These are phyloP conservation scores for Bocquillonia castaneifolia DNA, from an alignment of 441 rosid species.

Conservation along the genomic window DNA sequence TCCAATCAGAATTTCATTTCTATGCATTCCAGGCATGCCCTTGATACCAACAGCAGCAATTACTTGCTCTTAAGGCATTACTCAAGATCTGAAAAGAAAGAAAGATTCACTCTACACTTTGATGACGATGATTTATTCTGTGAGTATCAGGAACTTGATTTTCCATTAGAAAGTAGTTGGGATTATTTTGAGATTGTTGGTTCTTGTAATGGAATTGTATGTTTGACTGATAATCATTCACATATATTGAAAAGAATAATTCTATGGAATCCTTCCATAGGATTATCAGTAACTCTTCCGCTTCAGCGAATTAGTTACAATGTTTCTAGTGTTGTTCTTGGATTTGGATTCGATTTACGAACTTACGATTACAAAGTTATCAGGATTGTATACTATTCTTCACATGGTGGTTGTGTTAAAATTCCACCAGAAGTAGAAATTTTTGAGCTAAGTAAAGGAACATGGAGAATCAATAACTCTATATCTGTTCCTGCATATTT, in stretches of 20 bases:
- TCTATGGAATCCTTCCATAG: slow-evolving; percentile 25
- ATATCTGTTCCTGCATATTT: background rate
- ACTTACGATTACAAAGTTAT: slow-evolving; percentile 17
- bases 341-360: slow-evolving; percentile 25
- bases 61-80: slow-evolving; percentile 18
- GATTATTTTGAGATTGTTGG: slow-evolving; percentile 16
- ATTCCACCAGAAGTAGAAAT: slow-evolving; percentile 5
- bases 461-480: slow-evolving; percentile 13
- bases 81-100: background rate
- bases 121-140: slow-evolving; percentile 7
- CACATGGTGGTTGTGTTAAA: background rate
- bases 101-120: slow-evolving; percentile 9
- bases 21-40: slow-evolving; percentile 11
- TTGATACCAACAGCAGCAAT: background rate
- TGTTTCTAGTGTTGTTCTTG: slow-evolving; percentile 2
- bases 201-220: slow-evolving; percentile 21
- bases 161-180: slow-evolving; percentile 14
- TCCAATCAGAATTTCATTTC: slow-evolving; percentile 18
- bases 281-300: slow-evolving; percentile 14
- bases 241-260: background rate
- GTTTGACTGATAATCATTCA: slow-evolving; percentile 16
- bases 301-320: background rate
- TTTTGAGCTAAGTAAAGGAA: slow-evolving; percentile 4
- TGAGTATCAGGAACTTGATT: slow-evolving; percentile 9
- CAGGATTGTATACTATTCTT: slow-evolving; percentile 17